These are phyloP conservation scores for Harrya chromipes DNA, from an alignment of 768 basidiomycete species.

Conservation along the genomic window DNA sequence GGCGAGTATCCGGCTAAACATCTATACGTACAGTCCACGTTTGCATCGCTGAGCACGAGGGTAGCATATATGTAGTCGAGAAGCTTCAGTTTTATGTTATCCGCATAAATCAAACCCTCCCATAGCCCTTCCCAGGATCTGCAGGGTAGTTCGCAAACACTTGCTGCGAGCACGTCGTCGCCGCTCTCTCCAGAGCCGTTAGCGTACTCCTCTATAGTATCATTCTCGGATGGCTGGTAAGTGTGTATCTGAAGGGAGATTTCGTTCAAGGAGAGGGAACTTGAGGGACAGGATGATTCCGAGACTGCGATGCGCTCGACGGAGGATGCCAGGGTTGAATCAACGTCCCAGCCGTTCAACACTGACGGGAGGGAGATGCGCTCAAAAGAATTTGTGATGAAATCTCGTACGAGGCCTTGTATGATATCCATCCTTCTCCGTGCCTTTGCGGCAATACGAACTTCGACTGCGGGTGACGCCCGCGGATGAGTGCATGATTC, in stretches of 20 bases:
- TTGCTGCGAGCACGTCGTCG: constrained; percentile 83
- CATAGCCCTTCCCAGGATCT: constrained; percentile 85
- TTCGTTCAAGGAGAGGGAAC: constrained; percentile 53
- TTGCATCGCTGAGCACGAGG: constrained; percentile 84
- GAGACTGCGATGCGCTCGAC: constrained; percentile 76
- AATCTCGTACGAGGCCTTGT: constrained; percentile 58
- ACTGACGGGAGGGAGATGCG: constrained; percentile 67
- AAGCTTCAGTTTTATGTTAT: constrained; percentile 81
- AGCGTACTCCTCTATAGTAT: constrained; percentile 72
- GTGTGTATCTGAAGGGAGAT: constrained; percentile 78
- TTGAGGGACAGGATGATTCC: constrained; percentile 62
- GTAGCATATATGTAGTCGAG: constrained; percentile 96
- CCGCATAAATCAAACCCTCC: constrained; percentile 85
- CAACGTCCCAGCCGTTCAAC: constrained; percentile 76
- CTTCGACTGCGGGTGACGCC: constrained; percentile 60
- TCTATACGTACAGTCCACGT: constrained; percentile 67
- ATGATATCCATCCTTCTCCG: constrained; percentile 77
- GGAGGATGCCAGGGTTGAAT: constrained; percentile 64
- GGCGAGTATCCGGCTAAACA: background rate
- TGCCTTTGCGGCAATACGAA: constrained; percentile 64
- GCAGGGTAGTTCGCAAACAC: constrained; percentile 85
- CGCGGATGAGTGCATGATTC: background rate
- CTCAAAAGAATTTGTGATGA: constrained; percentile 53
- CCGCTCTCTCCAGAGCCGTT: constrained; percentile 51
- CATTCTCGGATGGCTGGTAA: constrained; percentile 73